These are phyloP conservation scores for Clonostachys rhizophaga DNA, from an alignment of 2,329 filamentous ascomycete species.

Conservation along the genomic window DNA sequence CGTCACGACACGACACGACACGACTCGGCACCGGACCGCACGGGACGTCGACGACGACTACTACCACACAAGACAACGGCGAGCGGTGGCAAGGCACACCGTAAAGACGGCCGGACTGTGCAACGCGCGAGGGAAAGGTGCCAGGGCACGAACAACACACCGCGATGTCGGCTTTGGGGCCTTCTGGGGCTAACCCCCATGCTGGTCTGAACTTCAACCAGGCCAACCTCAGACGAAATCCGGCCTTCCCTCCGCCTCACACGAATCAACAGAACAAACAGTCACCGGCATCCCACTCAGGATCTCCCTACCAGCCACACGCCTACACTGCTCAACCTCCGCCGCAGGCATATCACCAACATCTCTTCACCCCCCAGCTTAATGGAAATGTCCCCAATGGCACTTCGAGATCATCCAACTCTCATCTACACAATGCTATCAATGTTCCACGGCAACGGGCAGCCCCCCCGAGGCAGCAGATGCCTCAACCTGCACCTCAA, in stretches of 20 bases:
- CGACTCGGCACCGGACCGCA: too few relatives aligned
- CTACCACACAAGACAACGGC: too few relatives aligned
- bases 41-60: too few relatives aligned
- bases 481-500: conserved; percentile 32
- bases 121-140: too few relatives aligned
- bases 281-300: conserved; percentile 48
- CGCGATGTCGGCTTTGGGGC: conserved; percentile 44
- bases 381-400: conserved; percentile 42
- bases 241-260: conserved; percentile 38
- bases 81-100: too few relatives aligned
- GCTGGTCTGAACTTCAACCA: conserved; percentile 42
- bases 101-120: too few relatives aligned
- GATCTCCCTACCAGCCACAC: conserved; percentile 49
- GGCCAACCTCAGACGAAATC: conserved; percentile 40
- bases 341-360: conserved; percentile 42
- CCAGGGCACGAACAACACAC: too few relatives aligned
- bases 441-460: conserved; percentile 37
- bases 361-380: conserved; percentile 45
- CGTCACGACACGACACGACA: too few relatives aligned
- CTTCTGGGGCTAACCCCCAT: conserved; percentile 45
- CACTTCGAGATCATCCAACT: conserved; percentile 34
- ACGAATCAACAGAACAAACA: conserved; percentile 49
- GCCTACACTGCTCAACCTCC: conserved; percentile 45
- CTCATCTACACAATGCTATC: conserved; percentile 41
- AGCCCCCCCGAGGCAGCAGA: conserved; percentile 38